Evolutionary conservation across 192 early-diverging fungal species (phyloP), one percentile per base, ranked within the genome.

Genomic region (Coemansia sp.): DNA sequence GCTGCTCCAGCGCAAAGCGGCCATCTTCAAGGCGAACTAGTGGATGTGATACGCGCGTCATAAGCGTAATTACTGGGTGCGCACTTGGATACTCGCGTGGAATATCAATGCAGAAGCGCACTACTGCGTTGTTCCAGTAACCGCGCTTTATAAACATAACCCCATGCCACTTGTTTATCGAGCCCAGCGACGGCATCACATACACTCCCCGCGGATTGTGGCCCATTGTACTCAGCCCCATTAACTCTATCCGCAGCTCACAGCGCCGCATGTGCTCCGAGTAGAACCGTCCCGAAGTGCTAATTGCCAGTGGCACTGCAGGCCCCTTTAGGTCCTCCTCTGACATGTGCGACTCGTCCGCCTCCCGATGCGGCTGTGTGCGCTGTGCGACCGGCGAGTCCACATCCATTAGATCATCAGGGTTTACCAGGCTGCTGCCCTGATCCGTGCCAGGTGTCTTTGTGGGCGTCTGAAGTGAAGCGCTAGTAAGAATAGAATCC

Each of bases 141-240:
- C 94, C 94, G 32, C 92, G 88, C 73, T 94, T 92, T 32, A 97
- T 77, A 73, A 95, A 94, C 29, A 97, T 73, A 6, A 89, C 87
- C 1, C 92, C 94, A 64, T 89, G 85, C 93, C 93, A 95, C 54
- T 85, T 91, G 87, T 67, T 71, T 11, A 76, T 74, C 20, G 74
- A 66, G 11, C 32, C 41, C 20, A 67, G 59, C 38, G 78, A 78
- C 35, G 94, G 94, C 83, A 91, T 91, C 7, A 96, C 82, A 75
- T 96, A 96, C 14, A 95, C 80, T 22, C 94, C 94, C 10, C 88
- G 76, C 27, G 93, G 93, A 62, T 87, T 94, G 68, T 94, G 91
- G n/a, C 77, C 77, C 52, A 61, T 35, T 24, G 71, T 55, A 26
- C 61, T 69, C 53, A 74, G 64, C 20, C 68, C 45, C 63, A 80